Conservation (phyloP, 257 asterid species). For the Nicotiana noctiflora region DNA sequence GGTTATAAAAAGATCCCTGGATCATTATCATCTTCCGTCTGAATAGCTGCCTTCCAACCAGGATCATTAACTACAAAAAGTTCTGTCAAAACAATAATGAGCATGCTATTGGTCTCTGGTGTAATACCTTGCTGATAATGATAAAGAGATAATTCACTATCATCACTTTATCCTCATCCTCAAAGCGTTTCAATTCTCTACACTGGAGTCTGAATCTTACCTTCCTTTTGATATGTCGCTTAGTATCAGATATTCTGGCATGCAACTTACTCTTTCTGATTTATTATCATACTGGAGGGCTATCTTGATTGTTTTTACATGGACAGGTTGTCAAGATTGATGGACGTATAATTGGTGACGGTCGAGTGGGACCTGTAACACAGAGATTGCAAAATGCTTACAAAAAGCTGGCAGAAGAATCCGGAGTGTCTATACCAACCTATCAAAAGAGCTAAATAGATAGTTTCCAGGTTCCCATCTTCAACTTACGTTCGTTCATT, state of each 20-base stretch:
- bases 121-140: background rate
- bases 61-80: background rate
- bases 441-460: conserved; percentile 30
- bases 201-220: background rate
- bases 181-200: background rate
- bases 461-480: conserved; percentile 1
- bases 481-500: background rate
- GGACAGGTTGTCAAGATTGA: conserved; percentile 67
- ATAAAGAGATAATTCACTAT: background rate
- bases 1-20: background rate
- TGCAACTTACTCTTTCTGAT: background rate
- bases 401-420: conserved; percentile 38
- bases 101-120: background rate
- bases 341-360: conserved; percentile 74
- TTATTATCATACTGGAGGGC: background rate
- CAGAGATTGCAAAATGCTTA: conserved; percentile 61
- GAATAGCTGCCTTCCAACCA: background rate
- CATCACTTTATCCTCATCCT: background rate
- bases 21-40: background rate
- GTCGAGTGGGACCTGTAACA: conserved; percentile 76
- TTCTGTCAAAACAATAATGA: background rate
- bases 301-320: conserved; percentile 19
- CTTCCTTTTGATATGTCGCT: background rate
- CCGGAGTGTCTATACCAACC: conserved; percentile 81
- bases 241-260: background rate